Evolutionary conservation across 1,284 basidiomycete genomes (phyloP).

Genomic region (Marasmius oreades): DNA sequence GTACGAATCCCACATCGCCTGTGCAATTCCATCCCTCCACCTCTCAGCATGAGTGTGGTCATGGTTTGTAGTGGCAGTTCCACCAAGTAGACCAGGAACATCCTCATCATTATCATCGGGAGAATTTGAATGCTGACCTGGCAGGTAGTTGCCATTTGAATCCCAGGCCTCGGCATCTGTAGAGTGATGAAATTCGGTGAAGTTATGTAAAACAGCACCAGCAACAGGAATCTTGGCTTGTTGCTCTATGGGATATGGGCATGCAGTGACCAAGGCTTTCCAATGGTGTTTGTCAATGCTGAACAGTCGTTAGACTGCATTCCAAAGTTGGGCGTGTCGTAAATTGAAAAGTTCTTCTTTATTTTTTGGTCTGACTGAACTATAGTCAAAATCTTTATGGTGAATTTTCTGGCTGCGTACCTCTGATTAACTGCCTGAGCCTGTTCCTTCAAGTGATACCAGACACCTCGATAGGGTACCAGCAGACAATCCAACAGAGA

Average conservation of each 20-base stretch:
- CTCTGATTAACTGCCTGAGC: constrained; percentile 16
- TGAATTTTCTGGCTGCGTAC: too few relatives aligned
- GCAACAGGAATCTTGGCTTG: constrained; percentile 1
- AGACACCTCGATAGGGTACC: constrained; percentile 25
- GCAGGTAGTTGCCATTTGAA: not conserved
- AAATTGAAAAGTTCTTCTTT: constrained; percentile 10
- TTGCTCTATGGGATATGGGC: not conserved
- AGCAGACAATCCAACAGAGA: constrained; percentile 27
- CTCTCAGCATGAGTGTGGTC: constrained; percentile 5
- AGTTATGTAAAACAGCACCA: not conserved
- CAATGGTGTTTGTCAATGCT: not conserved
- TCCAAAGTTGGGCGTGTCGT: constrained; percentile 1
- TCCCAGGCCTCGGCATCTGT: not conserved
- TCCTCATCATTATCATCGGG: not conserved
- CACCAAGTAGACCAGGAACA: too few relatives aligned
- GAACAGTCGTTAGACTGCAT: constrained; percentile 1
- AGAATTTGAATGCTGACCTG: not conserved
- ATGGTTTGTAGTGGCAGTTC: not conserved
- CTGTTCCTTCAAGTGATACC: constrained; percentile 35
- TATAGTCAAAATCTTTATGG: not conserved
- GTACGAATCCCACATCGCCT: constrained; percentile 12
- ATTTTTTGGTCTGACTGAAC: constrained; percentile 1
- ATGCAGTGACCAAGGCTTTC: not conserved
- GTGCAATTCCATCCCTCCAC: constrained; percentile 9
- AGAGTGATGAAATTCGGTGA: not conserved